Base-by-base conservation (phyloP, 306 rosid genomes). In the Argentina anserina region DNA sequence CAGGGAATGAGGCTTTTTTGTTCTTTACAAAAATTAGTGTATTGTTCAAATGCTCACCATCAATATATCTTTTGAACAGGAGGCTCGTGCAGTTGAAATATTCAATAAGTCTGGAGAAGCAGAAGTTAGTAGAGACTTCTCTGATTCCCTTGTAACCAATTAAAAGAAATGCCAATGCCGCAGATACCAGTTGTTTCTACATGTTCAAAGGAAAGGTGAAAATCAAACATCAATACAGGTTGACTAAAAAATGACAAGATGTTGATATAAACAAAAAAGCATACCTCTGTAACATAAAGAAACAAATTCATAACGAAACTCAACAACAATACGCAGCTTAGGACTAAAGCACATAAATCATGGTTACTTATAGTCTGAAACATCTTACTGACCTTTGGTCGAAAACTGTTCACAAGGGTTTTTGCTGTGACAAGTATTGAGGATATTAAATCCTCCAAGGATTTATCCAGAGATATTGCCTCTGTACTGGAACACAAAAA, bases 121-220 rank as follows among this genome's bases (percentile, higher is more conserved):
- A 87, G 34, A 79, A 71, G 60, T 86, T 89, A 61, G 91, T 86
- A 25, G 89, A 78, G 76, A 92, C 91, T 68, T 80, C 85, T 81
- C 84, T 82, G 41, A 91, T 71, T 83, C 84, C 87, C 84, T 86
- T 80, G 85, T 85, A 91, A 77, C 89, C 91, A 67, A 82, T 73
- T 72, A 88, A 88, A 81, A 89, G 77, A 80, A 87, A 83, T 20
- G 91, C 89, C 82, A 91, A 80, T 76, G 88, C 87, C 68, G 68
- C 84, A 14, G 98, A 84, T 72, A 81, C 79, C 68, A 90, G 79
- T 73, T 82, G 92, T 79, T 82, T 84, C 81, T 84, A 92, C 76
- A 82, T 66, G 86, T 80, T 52, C 21, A 37, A 67, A 34, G 50
- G 58, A 78, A 67, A 49, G n/a, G 84, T 59, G 67, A 72, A 66